These are phyloP conservation scores for Kwoniella bestiolae DNA, from an alignment of 768 basidiomycete genomes.

Conservation along the genomic window DNA sequence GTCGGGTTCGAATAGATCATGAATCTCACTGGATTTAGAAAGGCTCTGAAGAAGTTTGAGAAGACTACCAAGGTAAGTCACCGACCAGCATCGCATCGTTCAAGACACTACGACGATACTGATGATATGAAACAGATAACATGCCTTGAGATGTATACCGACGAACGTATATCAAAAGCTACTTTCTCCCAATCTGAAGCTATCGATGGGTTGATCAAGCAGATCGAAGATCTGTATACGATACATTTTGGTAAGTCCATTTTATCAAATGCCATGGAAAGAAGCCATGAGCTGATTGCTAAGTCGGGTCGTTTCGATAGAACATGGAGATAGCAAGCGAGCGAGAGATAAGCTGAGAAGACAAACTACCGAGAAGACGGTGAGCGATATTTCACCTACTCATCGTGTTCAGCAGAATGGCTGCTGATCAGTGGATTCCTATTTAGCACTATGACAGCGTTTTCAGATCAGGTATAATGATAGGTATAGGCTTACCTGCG, in stretches of 20 bases:
- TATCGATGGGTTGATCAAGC: conserved; percentile 70
- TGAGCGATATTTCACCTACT: conserved; percentile 25
- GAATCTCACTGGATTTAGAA: conserved; percentile 89
- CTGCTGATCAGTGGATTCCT: no score
- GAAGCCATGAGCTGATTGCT: neutral
- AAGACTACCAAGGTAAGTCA: conserved; percentile 71
- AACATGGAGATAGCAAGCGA: conserved; percentile 75
- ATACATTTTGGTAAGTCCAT: conserved; percentile 69
- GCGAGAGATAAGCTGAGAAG: conserved; percentile 72
- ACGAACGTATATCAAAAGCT: conserved; percentile 74
- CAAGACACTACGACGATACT: no score
- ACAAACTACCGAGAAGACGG: conserved; percentile 47
- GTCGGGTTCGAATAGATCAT: conserved; percentile 63
- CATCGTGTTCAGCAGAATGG: no score
- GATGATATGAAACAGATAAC: conserved; percentile 62
- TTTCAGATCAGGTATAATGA: conserved; percentile 71
- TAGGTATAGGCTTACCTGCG: conserved; percentile 76
- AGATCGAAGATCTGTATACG: conserved; percentile 79
- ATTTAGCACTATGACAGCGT: conserved; percentile 57
- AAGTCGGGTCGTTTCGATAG: conserved; percentile 49
- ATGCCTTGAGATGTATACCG: conserved; percentile 76
- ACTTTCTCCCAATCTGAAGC: conserved; percentile 69
- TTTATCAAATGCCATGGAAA: neutral
- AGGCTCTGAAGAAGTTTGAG: conserved; percentile 80
- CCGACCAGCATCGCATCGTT: neutral